These are phyloP conservation scores for Recurvomyces mirabilis DNA, from an alignment of 495 filamentous ascomycete species.

Conservation along the genomic window DNA sequence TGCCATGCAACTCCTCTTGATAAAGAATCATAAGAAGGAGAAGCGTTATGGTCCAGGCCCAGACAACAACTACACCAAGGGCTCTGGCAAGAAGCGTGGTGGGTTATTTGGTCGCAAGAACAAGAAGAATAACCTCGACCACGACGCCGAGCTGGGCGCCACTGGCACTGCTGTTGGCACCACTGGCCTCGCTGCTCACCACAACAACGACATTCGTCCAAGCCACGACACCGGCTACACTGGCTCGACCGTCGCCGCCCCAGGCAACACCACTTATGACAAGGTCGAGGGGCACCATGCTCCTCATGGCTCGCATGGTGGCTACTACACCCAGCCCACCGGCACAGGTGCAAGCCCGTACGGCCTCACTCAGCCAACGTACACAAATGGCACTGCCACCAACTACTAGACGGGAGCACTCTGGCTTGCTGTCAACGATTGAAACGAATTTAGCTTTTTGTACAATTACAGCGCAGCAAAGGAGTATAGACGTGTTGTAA, in stretches of 20 bases:
- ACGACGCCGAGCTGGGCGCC: constrained; percentile 20
- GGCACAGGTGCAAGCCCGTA: constrained; percentile 24
- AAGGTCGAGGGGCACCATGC: constrained; percentile 3
- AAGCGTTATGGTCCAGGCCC: constrained; percentile 69
- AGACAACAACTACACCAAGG: constrained; percentile 65
- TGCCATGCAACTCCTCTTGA: constrained; percentile 46
- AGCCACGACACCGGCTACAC: constrained; percentile 30
- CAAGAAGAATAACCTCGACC: constrained; percentile 26
- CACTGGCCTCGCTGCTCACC: constrained; percentile 12
- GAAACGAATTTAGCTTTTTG: no score
- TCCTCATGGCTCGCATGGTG: constrained; percentile 11
- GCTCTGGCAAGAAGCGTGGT: constrained; percentile 35
- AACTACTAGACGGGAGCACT: no score
- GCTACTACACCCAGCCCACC: constrained; percentile 21
- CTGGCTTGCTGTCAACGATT: no score
- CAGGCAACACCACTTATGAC: constrained; percentile 2
- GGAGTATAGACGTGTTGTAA: no score
- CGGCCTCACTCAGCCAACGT: background rate
- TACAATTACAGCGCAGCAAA: no score
- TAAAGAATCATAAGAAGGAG: constrained; percentile 63
- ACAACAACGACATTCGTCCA: constrained; percentile 22
- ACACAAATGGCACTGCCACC: constrained; percentile 16
- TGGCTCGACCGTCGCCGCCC: constrained; percentile 24
- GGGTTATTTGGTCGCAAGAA: constrained; percentile 40
- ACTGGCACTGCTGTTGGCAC: constrained; percentile 18